Conservation (phyloP, 2,329 filamentous ascomycete species). For the Akanthomyces muscarius region DNA sequence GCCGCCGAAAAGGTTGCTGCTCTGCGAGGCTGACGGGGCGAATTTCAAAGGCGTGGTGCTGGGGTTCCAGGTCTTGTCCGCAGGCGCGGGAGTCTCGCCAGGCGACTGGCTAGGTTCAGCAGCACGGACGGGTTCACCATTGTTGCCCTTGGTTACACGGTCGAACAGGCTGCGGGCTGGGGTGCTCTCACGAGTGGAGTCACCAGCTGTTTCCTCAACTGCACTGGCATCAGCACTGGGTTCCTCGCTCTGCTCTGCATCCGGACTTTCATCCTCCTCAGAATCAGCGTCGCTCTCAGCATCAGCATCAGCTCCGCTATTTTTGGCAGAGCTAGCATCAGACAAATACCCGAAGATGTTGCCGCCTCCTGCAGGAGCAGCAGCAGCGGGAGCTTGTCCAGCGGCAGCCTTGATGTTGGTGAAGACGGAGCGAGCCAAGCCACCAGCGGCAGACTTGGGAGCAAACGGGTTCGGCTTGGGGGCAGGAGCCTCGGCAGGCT, state of each 20-base stretch:
- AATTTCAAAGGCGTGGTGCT: conserved; percentile 55
- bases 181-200: conserved; percentile 39
- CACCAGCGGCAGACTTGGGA: conserved; percentile 34
- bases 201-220: conserved; percentile 35
- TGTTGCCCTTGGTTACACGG: conserved; percentile 46
- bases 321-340: conserved; percentile 51
- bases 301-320: conserved; percentile 48
- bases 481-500: conserved; percentile 31
- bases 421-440: conserved; percentile 41
- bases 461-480: conserved; percentile 33
- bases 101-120: conserved; percentile 21
- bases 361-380: conserved; percentile 25
- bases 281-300: conserved; percentile 43
- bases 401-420: conserved; percentile 35
- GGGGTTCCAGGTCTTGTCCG: conserved; percentile 40
- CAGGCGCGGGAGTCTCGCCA: conserved; percentile 26
- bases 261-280: conserved; percentile 41
- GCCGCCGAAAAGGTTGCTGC: conserved; percentile 32
- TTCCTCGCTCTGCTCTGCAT: conserved; percentile 41
- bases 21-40: conserved; percentile 31
- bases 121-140: conserved; percentile 47
- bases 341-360: conserved; percentile 62
- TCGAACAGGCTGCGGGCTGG: conserved; percentile 53
- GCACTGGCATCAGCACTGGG: conserved; percentile 40
- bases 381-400: conserved; percentile 17